A percentile compares a stretch with the other conserved stretches of the same genome.
phyloP scores from a whole-genome alignment of 805 yeast genomes.

The Suhomyces sp. region DNA sequence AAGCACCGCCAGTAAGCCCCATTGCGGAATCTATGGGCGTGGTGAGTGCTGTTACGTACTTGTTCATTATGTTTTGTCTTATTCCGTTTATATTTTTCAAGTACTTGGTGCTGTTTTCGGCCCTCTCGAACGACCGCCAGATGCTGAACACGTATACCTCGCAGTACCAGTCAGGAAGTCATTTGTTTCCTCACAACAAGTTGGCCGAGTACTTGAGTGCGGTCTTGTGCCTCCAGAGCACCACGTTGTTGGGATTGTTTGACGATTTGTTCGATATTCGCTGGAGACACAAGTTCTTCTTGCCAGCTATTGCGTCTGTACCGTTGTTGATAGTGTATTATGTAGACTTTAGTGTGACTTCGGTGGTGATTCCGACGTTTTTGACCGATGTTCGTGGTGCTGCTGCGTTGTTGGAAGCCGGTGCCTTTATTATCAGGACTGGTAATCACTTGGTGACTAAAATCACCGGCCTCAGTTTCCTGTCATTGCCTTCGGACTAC shows the following conservation, averaged over 20 bases:
- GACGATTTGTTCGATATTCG: conserved; percentile 94
- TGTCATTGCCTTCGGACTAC: conserved; percentile 34
- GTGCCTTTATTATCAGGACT: conserved; percentile 20
- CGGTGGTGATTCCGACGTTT: conserved; percentile 76
- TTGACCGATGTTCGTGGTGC: conserved; percentile 40
- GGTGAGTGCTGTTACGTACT: conserved; percentile 75
- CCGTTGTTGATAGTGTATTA: conserved; percentile 90
- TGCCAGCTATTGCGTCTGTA: conserved; percentile 92
- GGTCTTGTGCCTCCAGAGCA: conserved; percentile 76
- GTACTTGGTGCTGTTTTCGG: conserved; percentile 53
- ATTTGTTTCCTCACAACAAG: conserved; percentile 72
- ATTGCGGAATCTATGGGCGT: conserved; percentile 94
- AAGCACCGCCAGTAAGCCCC: conserved; percentile 57
- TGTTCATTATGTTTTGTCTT: conserved; percentile 76
- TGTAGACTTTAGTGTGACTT: conserved; percentile 90
- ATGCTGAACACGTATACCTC: conserved; percentile 30
- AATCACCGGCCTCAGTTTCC: conserved; percentile 38
- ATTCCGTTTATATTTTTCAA: conserved; percentile 86
- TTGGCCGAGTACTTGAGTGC: conserved; percentile 86
- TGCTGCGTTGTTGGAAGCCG: conserved; percentile 18
- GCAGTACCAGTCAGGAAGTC: conserved; percentile 34
- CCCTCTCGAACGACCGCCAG: conserved; percentile 33
- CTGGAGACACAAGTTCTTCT: conserved; percentile 95
- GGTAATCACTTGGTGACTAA: conserved; percentile 32
- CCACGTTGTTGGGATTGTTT: conserved; percentile 80